Evolutionary conservation across 257 asterid species (phyloP).

Genomic region (Fraxinus quadrangulata): DNA sequence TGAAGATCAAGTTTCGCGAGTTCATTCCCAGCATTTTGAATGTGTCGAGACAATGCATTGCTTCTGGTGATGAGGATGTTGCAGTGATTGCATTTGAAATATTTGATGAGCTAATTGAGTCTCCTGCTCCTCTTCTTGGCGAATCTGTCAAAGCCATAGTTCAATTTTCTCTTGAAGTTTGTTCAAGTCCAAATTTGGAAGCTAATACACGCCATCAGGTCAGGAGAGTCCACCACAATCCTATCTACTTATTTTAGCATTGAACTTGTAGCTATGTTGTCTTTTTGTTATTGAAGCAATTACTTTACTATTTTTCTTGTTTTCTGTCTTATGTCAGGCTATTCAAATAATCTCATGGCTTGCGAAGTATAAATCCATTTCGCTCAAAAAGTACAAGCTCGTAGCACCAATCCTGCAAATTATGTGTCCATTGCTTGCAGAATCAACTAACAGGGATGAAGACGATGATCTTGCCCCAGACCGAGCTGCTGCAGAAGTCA

Average conservation of each 20-base stretch:
- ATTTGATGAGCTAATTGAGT: constrained; percentile 98
- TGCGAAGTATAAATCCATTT: constrained; percentile 77
- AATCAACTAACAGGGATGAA: constrained; percentile 68
- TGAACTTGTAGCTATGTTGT: constrained; percentile 1
- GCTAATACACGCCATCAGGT: constrained; percentile 97
- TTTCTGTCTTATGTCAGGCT: constrained; percentile 56
- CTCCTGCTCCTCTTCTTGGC: constrained; percentile 99
- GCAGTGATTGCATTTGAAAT: constrained; percentile 96
- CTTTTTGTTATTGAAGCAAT: constrained; percentile 14
- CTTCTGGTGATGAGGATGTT: constrained; percentile 96
- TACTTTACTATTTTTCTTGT: neutral
- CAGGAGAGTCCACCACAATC: constrained; percentile 23
- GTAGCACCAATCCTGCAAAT: constrained; percentile 92
- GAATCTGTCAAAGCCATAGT: constrained; percentile 93
- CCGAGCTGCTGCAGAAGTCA: constrained; percentile 98
- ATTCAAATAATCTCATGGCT: constrained; percentile 99
- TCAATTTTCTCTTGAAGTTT: constrained; percentile 96
- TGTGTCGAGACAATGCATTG: constrained; percentile 94
- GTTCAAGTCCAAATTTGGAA: constrained; percentile 79
- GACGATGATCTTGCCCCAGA: constrained; percentile 97
- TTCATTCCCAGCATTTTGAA: constrained; percentile 95
- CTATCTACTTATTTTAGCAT: constrained; percentile 13
- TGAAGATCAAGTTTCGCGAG: constrained; percentile 87
- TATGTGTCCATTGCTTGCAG: constrained; percentile 94
- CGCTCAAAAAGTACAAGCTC: constrained; percentile 94